A percentile compares a stretch with the other conserved stretches of the same genome.
Conservation (phyloP, 208 protist genomes). For the Leishmania tropica region DNA sequence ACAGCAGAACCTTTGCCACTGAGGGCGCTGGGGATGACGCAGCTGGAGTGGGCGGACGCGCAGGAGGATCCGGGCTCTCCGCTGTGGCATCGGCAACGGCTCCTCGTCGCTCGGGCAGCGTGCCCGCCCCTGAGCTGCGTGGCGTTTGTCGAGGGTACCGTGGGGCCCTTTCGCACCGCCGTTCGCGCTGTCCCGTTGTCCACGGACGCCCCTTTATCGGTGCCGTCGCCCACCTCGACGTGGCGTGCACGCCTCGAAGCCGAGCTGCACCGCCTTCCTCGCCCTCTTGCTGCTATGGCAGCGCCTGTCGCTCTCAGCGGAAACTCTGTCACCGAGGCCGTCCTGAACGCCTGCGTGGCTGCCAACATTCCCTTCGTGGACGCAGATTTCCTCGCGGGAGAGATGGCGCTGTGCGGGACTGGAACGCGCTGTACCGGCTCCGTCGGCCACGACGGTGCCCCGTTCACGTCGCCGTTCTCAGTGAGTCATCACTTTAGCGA, state of each 20-base stretch:
- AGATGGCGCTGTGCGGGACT: constrained; percentile 26
- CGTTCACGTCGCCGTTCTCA: background rate
- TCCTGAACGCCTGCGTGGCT: constrained; percentile 6
- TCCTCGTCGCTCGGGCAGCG: background rate
- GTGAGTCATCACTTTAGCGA: constrained; percentile 9
- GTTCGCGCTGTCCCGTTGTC: constrained; percentile 10
- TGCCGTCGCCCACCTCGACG: background rate
- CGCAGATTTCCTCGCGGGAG: constrained; percentile 28
- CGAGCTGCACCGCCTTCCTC: constrained; percentile 1
- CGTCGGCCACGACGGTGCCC: background rate
- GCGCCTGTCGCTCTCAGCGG: background rate
- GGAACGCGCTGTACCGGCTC: background rate
- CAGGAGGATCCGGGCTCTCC: background rate
- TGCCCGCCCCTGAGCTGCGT: constrained; percentile 21
- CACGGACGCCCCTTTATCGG: background rate
- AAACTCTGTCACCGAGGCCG: background rate
- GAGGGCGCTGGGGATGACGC: constrained; percentile 16
- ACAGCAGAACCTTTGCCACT: constrained; percentile 1
- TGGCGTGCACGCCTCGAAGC: constrained; percentile 5
- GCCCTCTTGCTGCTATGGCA: background rate
- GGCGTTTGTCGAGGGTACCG: constrained; percentile 16
- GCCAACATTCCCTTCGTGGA: constrained; percentile 38
- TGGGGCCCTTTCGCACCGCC: constrained; percentile 15
- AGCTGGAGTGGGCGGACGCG: constrained; percentile 18
- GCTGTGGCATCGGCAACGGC: background rate